A percentile compares a stretch with the other conserved stretches of the same genome.
phyloP scores from a whole-genome alignment of 1,284 basidiomycete species.

The Malassezia nana region DNA sequence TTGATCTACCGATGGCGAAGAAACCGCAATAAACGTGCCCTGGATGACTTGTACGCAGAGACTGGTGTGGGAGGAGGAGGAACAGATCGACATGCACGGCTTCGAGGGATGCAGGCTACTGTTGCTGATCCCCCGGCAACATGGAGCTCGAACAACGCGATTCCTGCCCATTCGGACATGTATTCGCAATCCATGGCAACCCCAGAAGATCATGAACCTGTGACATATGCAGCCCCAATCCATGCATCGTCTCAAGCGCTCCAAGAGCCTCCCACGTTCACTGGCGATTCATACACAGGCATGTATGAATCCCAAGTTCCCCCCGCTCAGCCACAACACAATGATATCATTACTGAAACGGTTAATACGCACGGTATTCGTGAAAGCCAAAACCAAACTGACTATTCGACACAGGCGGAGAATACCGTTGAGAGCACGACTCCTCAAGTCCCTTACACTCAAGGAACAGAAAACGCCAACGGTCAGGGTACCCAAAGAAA shows the following conservation, averaged over 20 bases:
- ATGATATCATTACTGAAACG: too few relatives aligned
- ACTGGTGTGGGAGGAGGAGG: slow-evolving; percentile 18
- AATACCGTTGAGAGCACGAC: background rate
- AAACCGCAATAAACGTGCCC: slow-evolving; percentile 4
- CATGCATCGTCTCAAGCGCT: background rate
- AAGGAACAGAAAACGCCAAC: background rate
- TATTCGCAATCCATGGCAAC: background rate
- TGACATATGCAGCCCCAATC: background rate
- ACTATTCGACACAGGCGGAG: background rate
- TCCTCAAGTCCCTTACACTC: background rate
- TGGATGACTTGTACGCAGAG: slow-evolving; percentile 13
- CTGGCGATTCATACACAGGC: too few relatives aligned
- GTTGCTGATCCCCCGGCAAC: background rate
- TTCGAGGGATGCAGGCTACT: background rate
- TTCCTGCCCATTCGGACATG: background rate
- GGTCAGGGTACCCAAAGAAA: background rate
- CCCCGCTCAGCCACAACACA: too few relatives aligned
- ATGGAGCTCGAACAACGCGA: background rate
- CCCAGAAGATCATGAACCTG: background rate
- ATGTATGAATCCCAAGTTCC: too few relatives aligned
- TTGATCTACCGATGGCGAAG: background rate
- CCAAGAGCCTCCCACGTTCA: background rate
- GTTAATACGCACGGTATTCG: too few relatives aligned
- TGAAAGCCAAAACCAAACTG: too few relatives aligned
- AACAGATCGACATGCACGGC: slow-evolving; percentile 9